Percentiles rank a stretch among this genome's conserved stretches.
Evolutionary conservation across 2,329 filamentous ascomycete genomes (phyloP).

Genomic region (Xylaria digitata): DNA sequence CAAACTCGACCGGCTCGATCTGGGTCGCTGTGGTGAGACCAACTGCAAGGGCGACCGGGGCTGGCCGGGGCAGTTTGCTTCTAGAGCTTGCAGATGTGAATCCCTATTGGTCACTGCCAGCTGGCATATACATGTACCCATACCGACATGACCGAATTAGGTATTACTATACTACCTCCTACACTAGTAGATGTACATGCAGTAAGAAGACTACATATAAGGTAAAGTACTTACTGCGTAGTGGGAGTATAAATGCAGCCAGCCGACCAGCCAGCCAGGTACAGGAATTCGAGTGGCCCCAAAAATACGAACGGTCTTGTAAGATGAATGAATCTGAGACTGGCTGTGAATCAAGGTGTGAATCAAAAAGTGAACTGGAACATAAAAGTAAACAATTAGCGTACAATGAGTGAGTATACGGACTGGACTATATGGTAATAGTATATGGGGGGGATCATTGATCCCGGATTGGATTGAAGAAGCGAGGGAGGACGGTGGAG

Average conservation of each 20-base stretch:
- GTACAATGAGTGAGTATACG: no score
- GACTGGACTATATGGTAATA: no score
- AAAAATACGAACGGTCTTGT: not conserved
- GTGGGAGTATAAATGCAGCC: not conserved
- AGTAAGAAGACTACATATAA: not conserved
- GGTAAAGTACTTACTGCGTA: not conserved
- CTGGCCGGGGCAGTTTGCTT: slow-evolving; percentile 23
- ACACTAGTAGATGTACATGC: not conserved
- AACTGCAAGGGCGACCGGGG: slow-evolving; percentile 37
- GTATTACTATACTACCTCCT: not conserved
- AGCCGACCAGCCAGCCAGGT: slow-evolving; percentile 15
- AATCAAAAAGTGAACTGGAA: no score
- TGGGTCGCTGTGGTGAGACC: slow-evolving; percentile 38
- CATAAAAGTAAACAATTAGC: no score
- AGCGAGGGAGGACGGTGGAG: not conserved
- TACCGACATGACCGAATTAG: not conserved
- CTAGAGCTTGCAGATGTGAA: slow-evolving; percentile 21
- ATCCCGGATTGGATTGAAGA: not conserved
- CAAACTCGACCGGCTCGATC: slow-evolving; percentile 27
- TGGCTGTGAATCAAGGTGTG: not conserved
- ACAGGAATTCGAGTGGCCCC: slow-evolving; percentile 24
- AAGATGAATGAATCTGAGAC: not conserved
- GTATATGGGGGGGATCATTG: not conserved
- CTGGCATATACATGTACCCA: slow-evolving; percentile 14
- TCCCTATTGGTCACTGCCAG: slow-evolving; percentile 30